Percentiles rank a stretch among this genome's conserved stretches.
These are phyloP conservation scores for Candida hungchunana DNA, from an alignment of 805 yeast species.

Conservation along the genomic window DNA sequence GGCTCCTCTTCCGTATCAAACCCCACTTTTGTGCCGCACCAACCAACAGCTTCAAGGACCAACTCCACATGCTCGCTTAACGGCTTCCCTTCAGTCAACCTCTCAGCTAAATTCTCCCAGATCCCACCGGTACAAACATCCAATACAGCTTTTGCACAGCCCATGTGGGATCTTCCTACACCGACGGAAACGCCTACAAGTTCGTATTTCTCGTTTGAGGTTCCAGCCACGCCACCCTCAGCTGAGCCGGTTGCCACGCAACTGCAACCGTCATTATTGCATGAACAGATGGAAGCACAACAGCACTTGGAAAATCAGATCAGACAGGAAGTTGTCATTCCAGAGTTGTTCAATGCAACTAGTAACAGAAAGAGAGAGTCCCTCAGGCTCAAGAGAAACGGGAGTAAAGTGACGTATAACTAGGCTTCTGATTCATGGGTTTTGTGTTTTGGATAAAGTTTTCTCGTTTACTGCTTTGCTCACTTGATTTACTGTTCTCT, in stretches of 20 bases:
- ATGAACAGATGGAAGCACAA: constrained; percentile 16
- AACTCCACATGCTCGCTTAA: constrained; percentile 19
- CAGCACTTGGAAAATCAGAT: constrained; percentile 15
- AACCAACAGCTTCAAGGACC: constrained; percentile 13
- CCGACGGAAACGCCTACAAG: constrained; percentile 9
- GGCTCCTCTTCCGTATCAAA: constrained; percentile 4
- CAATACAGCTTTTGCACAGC: constrained; percentile 4
- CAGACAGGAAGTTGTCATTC: constrained; percentile 17
- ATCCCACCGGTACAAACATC: constrained; percentile 6
- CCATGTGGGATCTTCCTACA: constrained; percentile 19
- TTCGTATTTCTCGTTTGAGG: constrained; percentile 24
- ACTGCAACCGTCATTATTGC: constrained; percentile 22
- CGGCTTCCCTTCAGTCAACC: constrained; percentile 20
- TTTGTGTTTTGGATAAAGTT: not conserved
- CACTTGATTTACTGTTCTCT: not conserved
- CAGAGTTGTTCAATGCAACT: constrained; percentile 38
- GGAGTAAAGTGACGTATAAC: constrained; percentile 20
- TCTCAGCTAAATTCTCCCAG: constrained; percentile 19
- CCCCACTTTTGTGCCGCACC: constrained; percentile 10
- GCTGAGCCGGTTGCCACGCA: constrained; percentile 6
- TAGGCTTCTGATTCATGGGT: not conserved
- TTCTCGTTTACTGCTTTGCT: constrained; percentile 1
- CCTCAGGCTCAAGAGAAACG: constrained; percentile 43
- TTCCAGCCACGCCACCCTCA: constrained; percentile 17
- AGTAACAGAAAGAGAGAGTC: constrained; percentile 50